Conservation (phyloP, 1,284 basidiomycete species). For the Pisolithus thermaeus region DNA sequence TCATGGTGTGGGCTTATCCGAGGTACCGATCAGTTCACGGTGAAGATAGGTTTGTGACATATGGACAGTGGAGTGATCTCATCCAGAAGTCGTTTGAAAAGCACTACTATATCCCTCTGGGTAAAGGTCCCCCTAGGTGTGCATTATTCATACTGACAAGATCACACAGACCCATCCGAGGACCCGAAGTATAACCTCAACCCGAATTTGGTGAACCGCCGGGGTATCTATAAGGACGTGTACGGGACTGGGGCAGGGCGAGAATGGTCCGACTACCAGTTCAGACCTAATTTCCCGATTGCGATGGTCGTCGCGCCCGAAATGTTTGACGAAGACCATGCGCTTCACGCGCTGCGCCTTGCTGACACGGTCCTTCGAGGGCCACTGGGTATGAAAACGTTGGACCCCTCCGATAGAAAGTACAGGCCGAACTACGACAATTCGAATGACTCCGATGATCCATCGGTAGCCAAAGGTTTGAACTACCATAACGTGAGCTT, state of each 20-base stretch:
- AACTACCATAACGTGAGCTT: conserved; percentile 76
- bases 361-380: conserved; percentile 74
- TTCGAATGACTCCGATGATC: conserved; percentile 81
- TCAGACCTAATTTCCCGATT: conserved; percentile 89
- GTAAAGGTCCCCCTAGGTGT: conserved; percentile 34
- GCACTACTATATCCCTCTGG: conserved; percentile 84
- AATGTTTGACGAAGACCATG: conserved; percentile 80
- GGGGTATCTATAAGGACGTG: conserved; percentile 98
- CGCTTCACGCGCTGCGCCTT: conserved; percentile 70
- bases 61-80: conserved; percentile 85
- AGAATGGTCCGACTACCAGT: conserved; percentile 96
- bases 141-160: conserved; percentile 3
- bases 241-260: conserved; percentile 81
- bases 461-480: conserved; percentile 80
- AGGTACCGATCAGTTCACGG: conserved; percentile 57
- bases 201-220: conserved; percentile 72
- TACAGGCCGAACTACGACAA: conserved; percentile 92
- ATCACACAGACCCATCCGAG: conserved; percentile 53
- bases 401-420: conserved; percentile 80
- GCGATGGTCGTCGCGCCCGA: conserved; percentile 98
- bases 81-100: conserved; percentile 87
- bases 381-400: conserved; percentile 91
- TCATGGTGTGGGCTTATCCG: conserved; percentile 1
- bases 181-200: conserved; percentile 74
- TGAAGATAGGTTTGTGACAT: conserved; percentile 69